These are phyloP conservation scores for Hymenoscyphus scutula DNA, from an alignment of 2,329 filamentous ascomycete species.

Conservation along the genomic window DNA sequence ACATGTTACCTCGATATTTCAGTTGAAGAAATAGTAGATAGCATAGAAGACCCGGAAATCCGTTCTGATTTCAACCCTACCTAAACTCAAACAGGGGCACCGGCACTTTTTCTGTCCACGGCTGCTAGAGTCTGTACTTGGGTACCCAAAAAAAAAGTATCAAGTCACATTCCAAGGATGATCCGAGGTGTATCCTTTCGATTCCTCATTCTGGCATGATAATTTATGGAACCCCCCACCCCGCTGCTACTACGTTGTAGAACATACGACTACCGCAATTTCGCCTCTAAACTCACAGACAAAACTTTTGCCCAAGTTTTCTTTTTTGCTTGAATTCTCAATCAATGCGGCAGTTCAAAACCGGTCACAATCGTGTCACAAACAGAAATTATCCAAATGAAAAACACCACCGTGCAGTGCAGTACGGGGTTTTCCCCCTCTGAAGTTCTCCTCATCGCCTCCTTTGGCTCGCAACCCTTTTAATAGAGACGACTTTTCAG, in stretches of 20 bases:
- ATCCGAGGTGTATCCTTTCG: neutral
- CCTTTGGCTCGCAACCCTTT: slow-evolving; percentile 8
- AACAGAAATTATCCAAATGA: slow-evolving; percentile 27
- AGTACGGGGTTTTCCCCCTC: slow-evolving; percentile 4
- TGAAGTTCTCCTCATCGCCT: slow-evolving; percentile 14
- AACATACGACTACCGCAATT: neutral
- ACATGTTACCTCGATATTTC: too few relatives aligned
- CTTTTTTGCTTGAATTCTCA: neutral
- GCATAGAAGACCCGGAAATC: too few relatives aligned
- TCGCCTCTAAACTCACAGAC: neutral
- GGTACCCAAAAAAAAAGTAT: neutral
- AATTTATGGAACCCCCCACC: too few relatives aligned
- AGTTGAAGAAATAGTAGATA: too few relatives aligned
- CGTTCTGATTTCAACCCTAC: too few relatives aligned
- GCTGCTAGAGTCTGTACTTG: too few relatives aligned
- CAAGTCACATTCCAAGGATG: neutral
- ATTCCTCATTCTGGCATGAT: neutral
- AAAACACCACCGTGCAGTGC: slow-evolving; percentile 22
- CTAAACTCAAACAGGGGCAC: too few relatives aligned
- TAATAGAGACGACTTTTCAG: neutral
- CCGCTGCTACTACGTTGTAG: too few relatives aligned
- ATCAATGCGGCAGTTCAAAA: slow-evolving; percentile 2
- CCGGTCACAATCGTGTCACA: slow-evolving; percentile 21
- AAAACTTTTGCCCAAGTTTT: neutral
- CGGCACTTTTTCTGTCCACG: too few relatives aligned